Percentiles rank a stretch among this genome's conserved stretches.
phyloP scores from a whole-genome alignment of 306 rosid species.

The Prunus dulcis region DNA sequence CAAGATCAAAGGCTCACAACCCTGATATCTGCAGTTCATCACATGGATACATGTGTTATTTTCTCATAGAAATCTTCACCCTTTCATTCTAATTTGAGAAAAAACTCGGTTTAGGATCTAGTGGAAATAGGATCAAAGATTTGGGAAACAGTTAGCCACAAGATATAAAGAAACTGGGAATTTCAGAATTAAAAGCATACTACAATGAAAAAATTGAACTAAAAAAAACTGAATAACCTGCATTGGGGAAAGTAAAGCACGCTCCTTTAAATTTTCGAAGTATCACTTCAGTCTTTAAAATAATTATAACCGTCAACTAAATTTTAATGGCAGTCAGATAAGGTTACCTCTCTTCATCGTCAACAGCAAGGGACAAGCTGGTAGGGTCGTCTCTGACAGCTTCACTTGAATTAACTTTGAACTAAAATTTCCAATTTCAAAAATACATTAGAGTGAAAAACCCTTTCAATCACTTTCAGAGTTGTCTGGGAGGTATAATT shows the following conservation, averaged over 20 bases:
- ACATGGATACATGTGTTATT: constrained; percentile 19
- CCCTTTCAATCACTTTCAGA: constrained; percentile 10
- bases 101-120: not conserved
- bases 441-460: constrained; percentile 4
- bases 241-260: not conserved
- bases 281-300: not conserved
- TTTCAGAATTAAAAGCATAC: not conserved
- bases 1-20: constrained; percentile 71
- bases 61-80: constrained; percentile 1
- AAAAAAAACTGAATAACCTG: not conserved
- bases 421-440: constrained; percentile 41
- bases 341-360: constrained; percentile 76
- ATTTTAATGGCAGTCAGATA: constrained; percentile 1
- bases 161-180: not conserved
- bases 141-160: not conserved
- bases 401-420: constrained; percentile 68
- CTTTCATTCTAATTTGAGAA: not conserved
- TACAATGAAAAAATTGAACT: not conserved
- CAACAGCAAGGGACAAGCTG: constrained; percentile 52
- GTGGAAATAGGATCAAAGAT: not conserved
- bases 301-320: not conserved
- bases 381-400: constrained; percentile 51
- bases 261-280: not conserved
- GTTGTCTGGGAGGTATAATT: constrained; percentile 10
- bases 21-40: constrained; percentile 59